phyloP scores from a whole-genome alignment of 805 yeast species.

The Hanseniaspora guilliermondii region DNA sequence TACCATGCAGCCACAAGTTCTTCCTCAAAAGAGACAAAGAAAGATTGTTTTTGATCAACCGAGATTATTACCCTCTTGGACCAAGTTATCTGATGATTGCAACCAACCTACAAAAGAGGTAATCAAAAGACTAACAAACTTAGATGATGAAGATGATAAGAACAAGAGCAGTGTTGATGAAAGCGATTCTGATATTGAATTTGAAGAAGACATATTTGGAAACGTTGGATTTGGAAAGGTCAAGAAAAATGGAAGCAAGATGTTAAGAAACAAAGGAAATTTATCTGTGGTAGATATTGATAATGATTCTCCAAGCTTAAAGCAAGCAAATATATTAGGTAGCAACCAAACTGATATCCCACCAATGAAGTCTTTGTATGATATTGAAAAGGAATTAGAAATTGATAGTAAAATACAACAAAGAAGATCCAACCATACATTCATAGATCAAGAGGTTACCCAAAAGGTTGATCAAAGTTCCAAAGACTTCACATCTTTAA shows the following conservation, averaged over 20 bases:
- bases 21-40: constrained; percentile 1
- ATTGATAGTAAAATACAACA: constrained; percentile 15
- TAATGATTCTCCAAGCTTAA: neutral
- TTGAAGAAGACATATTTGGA: constrained; percentile 13
- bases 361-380: constrained; percentile 31
- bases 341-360: constrained; percentile 33
- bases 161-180: neutral
- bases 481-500: constrained; percentile 14
- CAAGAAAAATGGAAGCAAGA: constrained; percentile 7
- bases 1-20: neutral
- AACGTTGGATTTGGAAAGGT: constrained; percentile 11
- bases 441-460: constrained; percentile 14
- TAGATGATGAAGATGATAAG: neutral
- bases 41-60: constrained; percentile 7
- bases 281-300: neutral
- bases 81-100: neutral
- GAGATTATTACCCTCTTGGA: constrained; percentile 11
- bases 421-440: constrained; percentile 16
- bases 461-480: constrained; percentile 10
- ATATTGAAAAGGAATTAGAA: constrained; percentile 33
- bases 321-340: constrained; percentile 16
- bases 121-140: constrained; percentile 6
- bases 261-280: constrained; percentile 4
- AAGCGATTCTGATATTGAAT: constrained; percentile 8
- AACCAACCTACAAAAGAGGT: constrained; percentile 11